A percentile compares a stretch with the other conserved stretches of the same genome.
These are phyloP conservation scores for Debaryomycetaceae sp. DNA, from an alignment of 1,139 yeast species.

Conservation along the genomic window DNA sequence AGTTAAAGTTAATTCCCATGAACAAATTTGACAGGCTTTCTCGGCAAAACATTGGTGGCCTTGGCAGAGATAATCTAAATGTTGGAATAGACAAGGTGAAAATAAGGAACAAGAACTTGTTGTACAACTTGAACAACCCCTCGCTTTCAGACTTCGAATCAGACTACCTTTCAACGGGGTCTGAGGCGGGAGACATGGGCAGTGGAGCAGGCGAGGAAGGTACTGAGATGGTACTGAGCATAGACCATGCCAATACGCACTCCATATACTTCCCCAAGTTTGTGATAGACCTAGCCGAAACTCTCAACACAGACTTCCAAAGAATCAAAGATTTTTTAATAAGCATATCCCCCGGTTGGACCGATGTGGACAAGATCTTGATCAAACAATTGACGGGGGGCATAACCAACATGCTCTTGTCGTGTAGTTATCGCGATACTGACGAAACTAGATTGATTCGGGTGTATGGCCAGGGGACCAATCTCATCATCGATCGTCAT, in stretches of 20 bases:
- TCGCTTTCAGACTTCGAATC: constrained; percentile 38
- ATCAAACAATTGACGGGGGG: constrained; percentile 64
- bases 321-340: constrained; percentile 32
- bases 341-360: constrained; percentile 38
- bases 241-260: constrained; percentile 29
- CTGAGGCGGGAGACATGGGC: constrained; percentile 5
- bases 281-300: constrained; percentile 30
- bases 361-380: constrained; percentile 16
- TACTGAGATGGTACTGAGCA: constrained; percentile 9
- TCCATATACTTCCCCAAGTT: constrained; percentile 40
- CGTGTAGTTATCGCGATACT: constrained; percentile 35
- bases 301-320: constrained; percentile 25
- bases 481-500: constrained; percentile 69
- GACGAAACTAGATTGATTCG: constrained; percentile 54
- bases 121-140: constrained; percentile 44
- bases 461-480: constrained; percentile 76
- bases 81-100: constrained; percentile 18
- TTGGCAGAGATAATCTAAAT: neutral
- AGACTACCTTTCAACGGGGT: constrained; percentile 13
- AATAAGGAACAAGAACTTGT: constrained; percentile 33
- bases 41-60: constrained; percentile 1
- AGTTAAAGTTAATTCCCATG: constrained; percentile 3
- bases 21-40: constrained; percentile 2
- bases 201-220: constrained; percentile 2
- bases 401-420: constrained; percentile 69